Conservation (phyloP, 331 rosid genomes). For the Pyracantha coccinea region DNA sequence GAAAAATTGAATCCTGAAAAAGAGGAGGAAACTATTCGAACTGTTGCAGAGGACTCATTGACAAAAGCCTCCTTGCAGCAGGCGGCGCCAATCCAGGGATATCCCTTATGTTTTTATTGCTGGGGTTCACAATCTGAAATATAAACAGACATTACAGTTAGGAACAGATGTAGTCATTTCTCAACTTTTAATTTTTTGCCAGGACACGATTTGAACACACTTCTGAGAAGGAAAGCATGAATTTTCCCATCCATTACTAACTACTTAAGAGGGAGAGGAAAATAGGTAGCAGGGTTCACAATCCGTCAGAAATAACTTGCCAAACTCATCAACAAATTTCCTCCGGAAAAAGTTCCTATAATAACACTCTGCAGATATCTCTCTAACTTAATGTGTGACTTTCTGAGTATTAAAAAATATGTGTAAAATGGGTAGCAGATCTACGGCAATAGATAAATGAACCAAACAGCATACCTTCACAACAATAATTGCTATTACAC, state of each 20-base stretch:
- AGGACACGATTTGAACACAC: not conserved
- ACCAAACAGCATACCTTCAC: slow-evolving; percentile 65
- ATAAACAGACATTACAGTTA: not conserved
- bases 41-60: slow-evolving; percentile 38
- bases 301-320: not conserved
- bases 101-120: slow-evolving; percentile 70
- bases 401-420: not conserved
- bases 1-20: slow-evolving; percentile 20
- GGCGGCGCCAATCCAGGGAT: slow-evolving; percentile 99
- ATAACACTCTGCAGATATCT: not conserved
- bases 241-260: not conserved
- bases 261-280: not conserved
- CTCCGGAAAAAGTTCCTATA: not conserved
- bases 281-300: not conserved
- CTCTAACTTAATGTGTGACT: not conserved
- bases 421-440: not conserved
- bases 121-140: slow-evolving; percentile 78
- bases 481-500: slow-evolving; percentile 89
- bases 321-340: not conserved
- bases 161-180: not conserved
- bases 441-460: slow-evolving; percentile 3
- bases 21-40: slow-evolving; percentile 19
- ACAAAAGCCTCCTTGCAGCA: slow-evolving; percentile 86
- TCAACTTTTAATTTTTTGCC: not conserved
- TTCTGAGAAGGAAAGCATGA: not conserved